These are phyloP conservation scores for Pseudogymnoascus sp. DNA, from an alignment of 2,329 filamentous ascomycete genomes.

Conservation along the genomic window DNA sequence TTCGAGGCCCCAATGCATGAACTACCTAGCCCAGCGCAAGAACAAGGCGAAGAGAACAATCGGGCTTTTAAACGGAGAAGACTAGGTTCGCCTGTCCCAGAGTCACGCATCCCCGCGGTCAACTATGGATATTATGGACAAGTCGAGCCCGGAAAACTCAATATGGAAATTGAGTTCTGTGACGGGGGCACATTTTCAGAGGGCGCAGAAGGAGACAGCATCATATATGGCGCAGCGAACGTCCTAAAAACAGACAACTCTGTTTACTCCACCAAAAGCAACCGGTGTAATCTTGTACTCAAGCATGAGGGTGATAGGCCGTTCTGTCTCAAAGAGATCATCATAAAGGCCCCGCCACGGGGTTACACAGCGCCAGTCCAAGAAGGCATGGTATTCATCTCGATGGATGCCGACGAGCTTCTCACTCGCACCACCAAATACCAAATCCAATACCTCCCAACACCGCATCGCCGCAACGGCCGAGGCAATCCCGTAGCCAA, in stretches of 20 bases:
- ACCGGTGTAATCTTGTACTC: constrained; percentile 77
- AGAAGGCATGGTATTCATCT: constrained; percentile 85
- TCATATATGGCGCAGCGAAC: constrained; percentile 62
- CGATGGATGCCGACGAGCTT: constrained; percentile 74
- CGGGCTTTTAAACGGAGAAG: constrained; percentile 61
- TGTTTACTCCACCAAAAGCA: constrained; percentile 86
- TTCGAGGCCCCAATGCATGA: background rate
- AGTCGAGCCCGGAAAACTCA: constrained; percentile 70
- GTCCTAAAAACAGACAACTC: constrained; percentile 73
- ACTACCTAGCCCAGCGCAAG: constrained; percentile 9
- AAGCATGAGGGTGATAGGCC: constrained; percentile 71
- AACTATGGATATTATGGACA: constrained; percentile 83
- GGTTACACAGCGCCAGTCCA: constrained; percentile 82
- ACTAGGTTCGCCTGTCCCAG: constrained; percentile 53
- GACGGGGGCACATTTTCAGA: constrained; percentile 67
- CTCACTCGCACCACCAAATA: constrained; percentile 65
- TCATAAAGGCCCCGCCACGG: constrained; percentile 74
- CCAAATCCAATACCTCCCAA: constrained; percentile 54
- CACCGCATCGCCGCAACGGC: constrained; percentile 16
- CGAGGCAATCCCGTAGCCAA: constrained; percentile 25
- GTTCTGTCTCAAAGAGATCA: constrained; percentile 75
- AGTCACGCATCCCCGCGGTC: constrained; percentile 45
- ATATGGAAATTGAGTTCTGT: constrained; percentile 83
- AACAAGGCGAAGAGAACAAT: constrained; percentile 32
- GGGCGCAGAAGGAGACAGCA: constrained; percentile 35